Percentiles rank a stretch among this genome's conserved stretches.
phyloP scores from a whole-genome alignment of 2,329 filamentous ascomycete species.

The Pyrenophora seminiperda region DNA sequence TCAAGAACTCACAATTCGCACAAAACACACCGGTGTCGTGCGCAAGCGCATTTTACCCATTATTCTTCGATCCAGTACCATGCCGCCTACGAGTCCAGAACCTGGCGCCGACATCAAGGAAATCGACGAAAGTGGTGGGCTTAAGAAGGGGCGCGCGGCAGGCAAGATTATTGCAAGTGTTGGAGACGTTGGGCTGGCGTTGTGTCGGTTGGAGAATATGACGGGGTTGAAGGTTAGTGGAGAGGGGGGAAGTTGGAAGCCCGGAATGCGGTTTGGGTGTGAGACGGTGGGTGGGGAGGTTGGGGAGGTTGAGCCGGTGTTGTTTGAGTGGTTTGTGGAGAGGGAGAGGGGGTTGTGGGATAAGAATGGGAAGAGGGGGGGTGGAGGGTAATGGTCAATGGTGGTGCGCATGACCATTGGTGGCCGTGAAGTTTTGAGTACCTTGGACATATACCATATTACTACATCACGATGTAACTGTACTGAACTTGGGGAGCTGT shows the following conservation, averaged over 20 bases:
- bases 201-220: conserved; percentile 91
- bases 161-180: conserved; percentile 81
- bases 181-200: conserved; percentile 83
- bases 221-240: conserved; percentile 76
- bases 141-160: conserved; percentile 65
- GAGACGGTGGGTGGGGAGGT: conserved; percentile 17
- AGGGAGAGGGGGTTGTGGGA: conserved; percentile 45
- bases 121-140: conserved; percentile 50
- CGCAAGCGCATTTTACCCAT: conserved; percentile 87
- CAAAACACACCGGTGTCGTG: conserved; percentile 91
- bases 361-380: conserved; percentile 29
- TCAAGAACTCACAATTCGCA: conserved; percentile 94
- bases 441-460: no score
- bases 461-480: no score
- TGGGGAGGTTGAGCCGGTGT: conserved; percentile 64
- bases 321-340: conserved; percentile 73
- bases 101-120: conserved; percentile 60
- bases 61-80: conserved; percentile 62
- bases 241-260: conserved; percentile 64
- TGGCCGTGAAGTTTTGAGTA: no score
- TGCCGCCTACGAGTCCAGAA: conserved; percentile 44
- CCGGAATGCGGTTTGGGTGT: conserved; percentile 58
- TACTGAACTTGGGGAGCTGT: no score
- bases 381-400: no score
- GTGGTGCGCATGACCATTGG: no score